phyloP scores from a whole-genome alignment of 805 yeast genomes.

The Yarrowia osloensis region DNA sequence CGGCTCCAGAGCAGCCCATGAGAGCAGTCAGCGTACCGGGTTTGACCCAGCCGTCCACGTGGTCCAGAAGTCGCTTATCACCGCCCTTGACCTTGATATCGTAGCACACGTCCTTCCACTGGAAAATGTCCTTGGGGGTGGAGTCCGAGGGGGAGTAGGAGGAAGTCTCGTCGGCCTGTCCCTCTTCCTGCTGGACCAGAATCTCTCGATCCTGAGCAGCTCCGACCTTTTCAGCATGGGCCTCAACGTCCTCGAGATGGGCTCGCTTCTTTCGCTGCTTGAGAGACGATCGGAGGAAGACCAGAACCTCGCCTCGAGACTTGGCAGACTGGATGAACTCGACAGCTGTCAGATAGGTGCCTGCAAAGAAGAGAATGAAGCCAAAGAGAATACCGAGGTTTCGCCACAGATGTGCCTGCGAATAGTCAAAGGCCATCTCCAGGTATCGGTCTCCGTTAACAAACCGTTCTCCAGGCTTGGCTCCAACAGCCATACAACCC shows the following conservation, averaged over 20 bases:
- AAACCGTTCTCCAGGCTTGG: slow-evolving; percentile 51
- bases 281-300: slow-evolving; percentile 46
- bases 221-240: neutral
- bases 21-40: slow-evolving; percentile 81
- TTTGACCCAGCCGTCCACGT: slow-evolving; percentile 80
- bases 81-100: slow-evolving; percentile 21
- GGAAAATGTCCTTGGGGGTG: slow-evolving; percentile 48
- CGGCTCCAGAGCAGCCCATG: slow-evolving; percentile 81
- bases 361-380: slow-evolving; percentile 56
- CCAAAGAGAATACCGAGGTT: slow-evolving; percentile 63
- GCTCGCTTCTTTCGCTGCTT: slow-evolving; percentile 13
- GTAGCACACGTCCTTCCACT: slow-evolving; percentile 53
- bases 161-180: neutral
- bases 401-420: slow-evolving; percentile 58
- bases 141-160: neutral
- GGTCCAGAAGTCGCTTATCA: slow-evolving; percentile 52
- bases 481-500: slow-evolving; percentile 60
- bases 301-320: slow-evolving; percentile 61
- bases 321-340: slow-evolving; percentile 47
- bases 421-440: slow-evolving; percentile 48
- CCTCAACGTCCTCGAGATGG: neutral
- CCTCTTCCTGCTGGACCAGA: neutral
- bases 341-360: slow-evolving; percentile 54
- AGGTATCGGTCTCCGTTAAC: slow-evolving; percentile 60
- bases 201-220: neutral